phyloP scores from a whole-genome alignment of 805 yeast genomes.

The Candida fluviatilis region DNA sequence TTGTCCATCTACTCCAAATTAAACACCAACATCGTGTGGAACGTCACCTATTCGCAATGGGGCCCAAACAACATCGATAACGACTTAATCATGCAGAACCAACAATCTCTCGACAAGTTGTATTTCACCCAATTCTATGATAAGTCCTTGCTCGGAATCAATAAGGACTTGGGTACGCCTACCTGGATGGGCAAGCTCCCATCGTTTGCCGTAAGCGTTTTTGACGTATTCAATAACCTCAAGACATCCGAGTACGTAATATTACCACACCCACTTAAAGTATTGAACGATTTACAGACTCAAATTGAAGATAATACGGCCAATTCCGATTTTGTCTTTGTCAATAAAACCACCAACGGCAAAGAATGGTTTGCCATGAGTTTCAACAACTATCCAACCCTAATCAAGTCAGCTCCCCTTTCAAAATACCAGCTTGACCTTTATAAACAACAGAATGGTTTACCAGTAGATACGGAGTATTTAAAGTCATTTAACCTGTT shows the following conservation, averaged over 20 bases:
- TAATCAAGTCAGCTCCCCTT: conserved; percentile 74
- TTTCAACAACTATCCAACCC: conserved; percentile 68
- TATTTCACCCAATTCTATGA: conserved; percentile 85
- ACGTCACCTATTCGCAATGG: conserved; percentile 84
- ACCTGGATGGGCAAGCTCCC: conserved; percentile 78
- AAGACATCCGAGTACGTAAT: conserved; percentile 38
- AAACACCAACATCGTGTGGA: conserved; percentile 62
- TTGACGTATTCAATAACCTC: conserved; percentile 56
- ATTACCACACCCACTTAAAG: conserved; percentile 66
- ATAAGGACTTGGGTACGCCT: conserved; percentile 62
- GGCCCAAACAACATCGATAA: conserved; percentile 83
- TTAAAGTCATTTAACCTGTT: conserved; percentile 14
- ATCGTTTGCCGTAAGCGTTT: conserved; percentile 67
- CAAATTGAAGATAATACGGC: conserved; percentile 13
- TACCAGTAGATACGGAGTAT: conserved; percentile 10
- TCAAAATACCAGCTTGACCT: conserved; percentile 54
- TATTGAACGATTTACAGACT: conserved; percentile 28
- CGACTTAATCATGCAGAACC: conserved; percentile 41
- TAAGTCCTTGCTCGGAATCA: conserved; percentile 71
- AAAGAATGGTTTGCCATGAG: conserved; percentile 85
- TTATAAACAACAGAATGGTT: conserved; percentile 20
- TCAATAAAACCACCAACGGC: conserved; percentile 61
- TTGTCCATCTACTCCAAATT: conserved; percentile 71
- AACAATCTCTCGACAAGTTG: conserved; percentile 62
- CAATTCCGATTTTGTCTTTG: conserved; percentile 46